These are phyloP conservation scores for Plantago ovata DNA, from an alignment of 257 asterid species.

Conservation along the genomic window DNA sequence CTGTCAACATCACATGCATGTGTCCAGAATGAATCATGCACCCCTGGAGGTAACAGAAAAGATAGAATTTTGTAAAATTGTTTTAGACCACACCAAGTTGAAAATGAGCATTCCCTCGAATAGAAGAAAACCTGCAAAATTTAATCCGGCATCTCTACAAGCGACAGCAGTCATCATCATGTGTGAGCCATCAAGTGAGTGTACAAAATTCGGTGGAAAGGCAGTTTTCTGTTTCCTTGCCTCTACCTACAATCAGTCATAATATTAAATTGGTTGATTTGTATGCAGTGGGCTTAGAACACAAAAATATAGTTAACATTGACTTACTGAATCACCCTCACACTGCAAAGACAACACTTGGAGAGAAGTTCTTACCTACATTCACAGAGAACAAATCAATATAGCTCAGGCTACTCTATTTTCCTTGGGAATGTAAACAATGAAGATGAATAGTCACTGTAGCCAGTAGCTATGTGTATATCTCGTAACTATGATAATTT, in stretches of 20 bases:
- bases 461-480: no score
- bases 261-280: constrained; percentile 15
- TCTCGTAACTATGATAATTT: no score
- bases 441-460: no score
- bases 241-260: constrained; percentile 53
- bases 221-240: constrained; percentile 86
- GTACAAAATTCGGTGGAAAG: constrained; percentile 96
- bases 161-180: constrained; percentile 99
- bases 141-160: constrained; percentile 81
- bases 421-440: no score
- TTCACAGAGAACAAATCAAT: constrained; percentile 14
- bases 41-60: constrained; percentile 43
- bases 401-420: neutral
- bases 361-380: constrained; percentile 91
- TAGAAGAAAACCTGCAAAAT: constrained; percentile 62
- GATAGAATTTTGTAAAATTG: neutral
- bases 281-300: constrained; percentile 16
- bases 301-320: constrained; percentile 12
- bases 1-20: constrained; percentile 88
- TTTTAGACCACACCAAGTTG: neutral
- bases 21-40: constrained; percentile 97
- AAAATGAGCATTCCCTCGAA: neutral
- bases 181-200: constrained; percentile 90
- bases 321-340: constrained; percentile 66
- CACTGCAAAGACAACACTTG: constrained; percentile 89